Evolutionary conservation across 2,329 filamentous ascomycete genomes (phyloP).

Genomic region (Xylariaceae sp.): DNA sequence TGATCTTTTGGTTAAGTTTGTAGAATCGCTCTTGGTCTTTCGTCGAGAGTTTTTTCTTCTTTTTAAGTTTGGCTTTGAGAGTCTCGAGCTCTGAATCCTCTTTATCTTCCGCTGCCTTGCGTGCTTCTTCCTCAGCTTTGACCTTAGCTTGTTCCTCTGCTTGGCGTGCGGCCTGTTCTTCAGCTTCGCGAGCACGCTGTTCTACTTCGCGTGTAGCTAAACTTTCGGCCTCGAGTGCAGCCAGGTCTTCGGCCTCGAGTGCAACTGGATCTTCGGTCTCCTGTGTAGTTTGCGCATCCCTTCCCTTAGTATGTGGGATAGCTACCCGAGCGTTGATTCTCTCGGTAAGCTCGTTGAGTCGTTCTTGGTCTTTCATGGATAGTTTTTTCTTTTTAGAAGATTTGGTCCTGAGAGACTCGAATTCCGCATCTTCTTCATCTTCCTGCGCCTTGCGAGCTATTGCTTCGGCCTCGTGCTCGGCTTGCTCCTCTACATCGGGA

Average conservation of each 20-base stretch:
- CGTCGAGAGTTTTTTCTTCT: slow-evolving; percentile 45
- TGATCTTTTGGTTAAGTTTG: slow-evolving; percentile 35
- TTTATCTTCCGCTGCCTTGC: slow-evolving; percentile 1
- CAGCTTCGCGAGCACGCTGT: slow-evolving; percentile 16
- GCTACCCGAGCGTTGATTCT: not conserved
- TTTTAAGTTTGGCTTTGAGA: slow-evolving; percentile 32
- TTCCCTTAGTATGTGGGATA: slow-evolving; percentile 10
- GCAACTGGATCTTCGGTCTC: slow-evolving; percentile 13
- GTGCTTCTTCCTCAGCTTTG: slow-evolving; percentile 17
- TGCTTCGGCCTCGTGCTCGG: not conserved
- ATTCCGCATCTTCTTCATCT: slow-evolving; percentile 20
- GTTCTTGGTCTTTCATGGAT: not conserved
- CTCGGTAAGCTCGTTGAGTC: slow-evolving; percentile 1
- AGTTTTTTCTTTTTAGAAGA: not conserved
- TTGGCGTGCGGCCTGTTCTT: slow-evolving; percentile 6
- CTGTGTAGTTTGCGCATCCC: slow-evolving; percentile 23
- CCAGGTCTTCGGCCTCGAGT: slow-evolving; percentile 21
- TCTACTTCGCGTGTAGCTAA: slow-evolving; percentile 5
- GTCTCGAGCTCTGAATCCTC: slow-evolving; percentile 35
- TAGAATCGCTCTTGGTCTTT: slow-evolving; percentile 45
- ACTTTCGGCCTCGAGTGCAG: slow-evolving; percentile 17
- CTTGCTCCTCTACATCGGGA: too few relatives aligned
- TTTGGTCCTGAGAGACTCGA: not conserved
- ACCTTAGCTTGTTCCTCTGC: slow-evolving; percentile 3
- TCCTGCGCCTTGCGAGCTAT: slow-evolving; percentile 7